Evolutionary conservation across 768 basidiomycete species (phyloP), one percentile per base, ranked within the genome.

Genomic region (Dentipellis sp.): DNA sequence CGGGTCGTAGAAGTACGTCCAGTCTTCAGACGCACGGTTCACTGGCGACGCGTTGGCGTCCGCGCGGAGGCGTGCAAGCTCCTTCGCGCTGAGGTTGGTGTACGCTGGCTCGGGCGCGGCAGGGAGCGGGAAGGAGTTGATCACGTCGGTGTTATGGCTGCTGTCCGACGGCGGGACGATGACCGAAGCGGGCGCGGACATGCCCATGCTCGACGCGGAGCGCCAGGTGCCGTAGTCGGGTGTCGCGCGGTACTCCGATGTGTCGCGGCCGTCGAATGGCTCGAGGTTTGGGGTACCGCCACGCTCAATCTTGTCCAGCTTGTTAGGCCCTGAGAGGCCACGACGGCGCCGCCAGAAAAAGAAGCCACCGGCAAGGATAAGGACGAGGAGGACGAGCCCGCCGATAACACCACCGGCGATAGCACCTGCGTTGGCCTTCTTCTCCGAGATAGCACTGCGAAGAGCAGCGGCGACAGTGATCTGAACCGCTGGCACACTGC

Each of bases 341-440:
- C 19, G 55, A 9, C 50, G 50, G 19, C 58, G 58, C 38, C 53
- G 58, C 10, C 58, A 55, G 42, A 46, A 14, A n/a, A 54, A 12
- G 14, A 50, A 52, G 52, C 10, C 23, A 34, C 19, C 2, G 17
- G 37, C 55, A 2, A 42, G 53, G 5, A 52, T 54, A 19, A 55
- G 34, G 12, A 10, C 10, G 16, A 59, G 12, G 4, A 56, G 4
- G 6, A 22, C 56, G 48, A 61, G 4, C 1, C 56, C 61, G 38
- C 52, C 64, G 10, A 58, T 12, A 23, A 57, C 35, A 10, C 50
- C 59, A 10, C 63, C 63, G 7, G 50, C 56, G 29, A 64, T 57
- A 10, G 58, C 52, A 2, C 58, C 58, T 0, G 53, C 37, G 42
- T 56, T 38, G 19, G n/a, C 12, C 12, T 29, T 49, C n/a, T 49